phyloP scores from a whole-genome alignment of 2,329 filamentous ascomycete species.

The Penicillium occitanis region DNA sequence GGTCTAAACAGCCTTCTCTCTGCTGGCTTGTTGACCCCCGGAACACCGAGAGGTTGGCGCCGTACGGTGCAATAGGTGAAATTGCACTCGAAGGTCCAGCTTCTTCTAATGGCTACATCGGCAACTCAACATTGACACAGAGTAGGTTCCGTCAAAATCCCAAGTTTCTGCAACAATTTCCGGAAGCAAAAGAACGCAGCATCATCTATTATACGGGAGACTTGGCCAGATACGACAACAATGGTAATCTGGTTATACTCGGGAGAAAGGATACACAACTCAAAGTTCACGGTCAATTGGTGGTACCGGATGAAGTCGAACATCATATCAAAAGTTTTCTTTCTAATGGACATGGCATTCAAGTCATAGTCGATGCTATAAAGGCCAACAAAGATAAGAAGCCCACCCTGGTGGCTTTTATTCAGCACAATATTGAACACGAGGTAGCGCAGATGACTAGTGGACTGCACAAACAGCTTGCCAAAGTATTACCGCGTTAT shows the following conservation, averaged over 20 bases:
- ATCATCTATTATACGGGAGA: constrained; percentile 49
- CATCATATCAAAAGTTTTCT: constrained; percentile 11
- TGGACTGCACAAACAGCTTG: constrained; percentile 4
- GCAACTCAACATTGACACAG: constrained; percentile 27
- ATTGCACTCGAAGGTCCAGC: constrained; percentile 42
- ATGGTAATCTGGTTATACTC: constrained; percentile 32
- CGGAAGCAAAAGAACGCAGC: constrained; percentile 49
- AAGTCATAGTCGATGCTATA: constrained; percentile 12
- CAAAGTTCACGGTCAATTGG: constrained; percentile 37
- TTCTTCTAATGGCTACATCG: constrained; percentile 31
- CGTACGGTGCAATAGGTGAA: constrained; percentile 44
- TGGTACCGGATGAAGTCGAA: constrained; percentile 38
- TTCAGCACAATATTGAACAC: neutral
- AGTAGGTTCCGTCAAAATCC: constrained; percentile 36
- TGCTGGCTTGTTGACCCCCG: constrained; percentile 16
- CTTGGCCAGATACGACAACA: constrained; percentile 30
- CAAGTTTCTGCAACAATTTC: constrained; percentile 38
- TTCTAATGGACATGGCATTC: neutral
- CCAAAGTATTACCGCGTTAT: constrained; percentile 14
- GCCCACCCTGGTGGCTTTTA: constrained; percentile 1
- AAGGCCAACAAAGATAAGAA: neutral
- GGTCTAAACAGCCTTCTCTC: neutral
- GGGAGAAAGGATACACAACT: constrained; percentile 37
- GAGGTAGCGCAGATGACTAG: neutral
- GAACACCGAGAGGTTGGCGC: constrained; percentile 22